Evolutionary conservation across 371 early-diverging fungal genomes (phyloP), one percentile per base, ranked within the genome.

Genomic region (Quaeritorhiza haematococci): DNA sequence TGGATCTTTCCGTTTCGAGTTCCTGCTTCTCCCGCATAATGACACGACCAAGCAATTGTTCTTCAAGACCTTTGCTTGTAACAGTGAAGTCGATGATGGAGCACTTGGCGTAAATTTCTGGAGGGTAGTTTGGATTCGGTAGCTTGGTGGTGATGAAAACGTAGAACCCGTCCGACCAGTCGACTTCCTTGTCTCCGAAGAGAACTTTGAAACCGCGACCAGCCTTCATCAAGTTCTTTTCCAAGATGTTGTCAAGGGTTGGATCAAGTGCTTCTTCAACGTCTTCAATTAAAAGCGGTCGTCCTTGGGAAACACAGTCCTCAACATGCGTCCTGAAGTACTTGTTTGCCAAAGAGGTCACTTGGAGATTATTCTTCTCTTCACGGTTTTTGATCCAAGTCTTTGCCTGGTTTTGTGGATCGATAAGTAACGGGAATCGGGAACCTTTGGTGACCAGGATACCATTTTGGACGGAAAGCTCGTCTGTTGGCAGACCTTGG

Each of bases 11-110:
- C 2, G 76, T 82, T 62, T 83, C 83, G 10, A 83, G 72, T 55
- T 83, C 83, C 51, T 80, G 82, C 65, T 82, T 83, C 56, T 83
- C 83, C 19, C 78, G 63, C 72, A 80, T 72, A 55, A 83, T 82
- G 23, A 83, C 83, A 43, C 82, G 73, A 46, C 83, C 83, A 0
- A 83, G 72, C 30, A 83, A 67, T 57, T 83, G 83, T 55, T 83
- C 83, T 59, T 83, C 83, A 23, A 83, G 58, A 62, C 83, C 83
- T 35, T 76, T 76, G 47, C 58, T 55, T 2, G 82, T 83, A 33
- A 83, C 83, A 0, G 83, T 80, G 53, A 83, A 83, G 58, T 83
- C 82, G 48, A 83, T 77, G 44, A 83, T 76, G 13, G 76, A 73
- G 55, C 74, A 72, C 53, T 82, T 83, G 13, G 83, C 83, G 54